Conservation (phyloP, 148 eudicot genomes). For the Cornus kousa region DNA sequence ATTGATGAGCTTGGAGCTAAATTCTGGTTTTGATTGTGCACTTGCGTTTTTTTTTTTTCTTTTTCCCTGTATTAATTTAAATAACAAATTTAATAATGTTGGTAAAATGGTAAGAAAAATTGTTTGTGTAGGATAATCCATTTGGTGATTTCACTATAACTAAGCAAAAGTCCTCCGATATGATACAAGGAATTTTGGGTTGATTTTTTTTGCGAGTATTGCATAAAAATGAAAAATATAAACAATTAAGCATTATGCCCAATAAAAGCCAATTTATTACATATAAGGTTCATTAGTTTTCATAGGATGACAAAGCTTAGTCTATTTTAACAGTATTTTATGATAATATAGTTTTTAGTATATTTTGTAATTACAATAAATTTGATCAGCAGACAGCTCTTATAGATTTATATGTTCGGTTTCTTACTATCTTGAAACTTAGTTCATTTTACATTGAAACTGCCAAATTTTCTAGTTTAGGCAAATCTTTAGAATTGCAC, state of each 20-base stretch:
- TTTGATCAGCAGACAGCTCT: not conserved
- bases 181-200: not conserved
- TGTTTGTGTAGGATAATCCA: not conserved
- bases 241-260: not conserved
- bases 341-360: too few relatives aligned
- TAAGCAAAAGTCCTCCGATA: not conserved
- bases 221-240: too few relatives aligned
- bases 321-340: too few relatives aligned
- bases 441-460: not conserved
- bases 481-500: not conserved
- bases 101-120: not conserved
- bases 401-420: not conserved
- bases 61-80: not conserved
- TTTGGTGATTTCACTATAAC: too few relatives aligned
- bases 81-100: too few relatives aligned
- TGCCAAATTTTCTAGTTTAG: not conserved
- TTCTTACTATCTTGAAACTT: not conserved
- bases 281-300: too few relatives aligned
- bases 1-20: not conserved
- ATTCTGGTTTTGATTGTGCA: not conserved
- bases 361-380: too few relatives aligned
- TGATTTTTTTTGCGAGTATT: too few relatives aligned
- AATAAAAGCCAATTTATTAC: not conserved
- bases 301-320: too few relatives aligned
- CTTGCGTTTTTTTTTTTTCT: not conserved